Evolutionary conservation across 1,284 basidiomycete genomes (phyloP), one percentile per base, ranked within the genome.

Genomic region (Albatrellus sp.): DNA sequence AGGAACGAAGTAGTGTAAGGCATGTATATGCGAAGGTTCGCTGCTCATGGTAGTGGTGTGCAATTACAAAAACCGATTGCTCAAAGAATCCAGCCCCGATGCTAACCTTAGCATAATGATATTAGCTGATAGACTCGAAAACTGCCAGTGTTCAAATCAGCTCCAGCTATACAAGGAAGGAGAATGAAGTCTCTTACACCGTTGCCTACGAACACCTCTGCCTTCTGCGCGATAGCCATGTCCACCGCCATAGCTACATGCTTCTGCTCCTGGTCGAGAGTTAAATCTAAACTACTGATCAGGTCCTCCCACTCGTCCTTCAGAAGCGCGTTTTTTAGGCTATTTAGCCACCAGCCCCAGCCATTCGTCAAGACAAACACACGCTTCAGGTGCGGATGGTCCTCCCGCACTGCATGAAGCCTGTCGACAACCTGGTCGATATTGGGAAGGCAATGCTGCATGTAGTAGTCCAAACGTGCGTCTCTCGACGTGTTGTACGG

Each of bases 121-220:
- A 29, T 46, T 46, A 30, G 45, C 19, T 1, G 35, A 38, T 31
- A 46, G n/a, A 20, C 41, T 46, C 35, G 45, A 46, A 37, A 46
- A 46, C 45, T 46, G 32, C 17, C 24, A 19, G 12, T 8, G 28
- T n/a, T 24, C 37, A 29, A n/a, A 8, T 2, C 28, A 11, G 20
- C n/a, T 10, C 28, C 36, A 37, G 36, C 24, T 10, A 20, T 12
- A 31, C 14, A 7, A 24, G 5, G 2, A 13, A 8, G 30, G 13
- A 42, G 29, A 43, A 16, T 10, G 4, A 63, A 66, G 47, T 29
- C 8, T 39, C 45, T 14, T 38, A 70, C 68, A 40, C 67, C 69
- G 44, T 72, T 72, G 5, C 68, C 69, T 36, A 72, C 52, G 40
- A 73, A 65, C 11, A 67, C 60, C 47, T 69, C 60, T 19, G 66